phyloP scores from a whole-genome alignment of 2,329 filamentous ascomycete genomes.

The Xylaria sp. region DNA sequence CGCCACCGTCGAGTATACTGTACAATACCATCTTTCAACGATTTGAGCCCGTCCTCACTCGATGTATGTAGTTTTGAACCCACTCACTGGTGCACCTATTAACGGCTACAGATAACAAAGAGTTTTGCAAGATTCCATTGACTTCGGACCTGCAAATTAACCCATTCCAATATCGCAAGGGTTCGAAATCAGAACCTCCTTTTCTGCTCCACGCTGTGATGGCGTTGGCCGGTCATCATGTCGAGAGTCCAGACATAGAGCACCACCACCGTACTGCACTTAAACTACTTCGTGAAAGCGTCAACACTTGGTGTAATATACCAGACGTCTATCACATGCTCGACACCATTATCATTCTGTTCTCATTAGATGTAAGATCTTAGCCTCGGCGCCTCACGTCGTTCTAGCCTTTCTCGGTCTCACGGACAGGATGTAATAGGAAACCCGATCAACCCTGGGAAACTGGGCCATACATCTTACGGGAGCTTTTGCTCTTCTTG shows the following conservation, averaged over 20 bases:
- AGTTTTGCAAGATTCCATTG: slow-evolving; percentile 7
- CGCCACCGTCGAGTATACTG: not conserved
- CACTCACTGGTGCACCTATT: not conserved
- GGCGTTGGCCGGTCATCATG: slow-evolving; percentile 4
- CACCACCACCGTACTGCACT: not conserved
- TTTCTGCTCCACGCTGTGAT: not conserved
- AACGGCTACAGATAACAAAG: not conserved
- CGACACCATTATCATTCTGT: not conserved
- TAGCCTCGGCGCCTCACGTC: not conserved
- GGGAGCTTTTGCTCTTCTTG: slow-evolving; percentile 1
- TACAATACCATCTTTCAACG: not conserved
- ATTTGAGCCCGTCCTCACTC: not conserved
- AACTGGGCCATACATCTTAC: not conserved
- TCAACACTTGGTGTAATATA: not conserved
- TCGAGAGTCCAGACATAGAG: not conserved
- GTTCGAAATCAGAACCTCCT: not conserved
- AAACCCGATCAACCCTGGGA: not conserved
- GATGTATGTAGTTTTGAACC: not conserved
- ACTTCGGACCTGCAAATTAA: not conserved
- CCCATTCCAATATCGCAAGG: not conserved
- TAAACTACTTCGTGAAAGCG: not conserved
- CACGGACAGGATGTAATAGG: not conserved
- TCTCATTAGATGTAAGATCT: not conserved
- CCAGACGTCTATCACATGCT: not conserved
- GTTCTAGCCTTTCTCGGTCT: not conserved